Percentiles rank a stretch among this genome's conserved stretches.
Conservation (phyloP, 352 stramenopile genomes). For the Phytophthora pluvialis region DNA sequence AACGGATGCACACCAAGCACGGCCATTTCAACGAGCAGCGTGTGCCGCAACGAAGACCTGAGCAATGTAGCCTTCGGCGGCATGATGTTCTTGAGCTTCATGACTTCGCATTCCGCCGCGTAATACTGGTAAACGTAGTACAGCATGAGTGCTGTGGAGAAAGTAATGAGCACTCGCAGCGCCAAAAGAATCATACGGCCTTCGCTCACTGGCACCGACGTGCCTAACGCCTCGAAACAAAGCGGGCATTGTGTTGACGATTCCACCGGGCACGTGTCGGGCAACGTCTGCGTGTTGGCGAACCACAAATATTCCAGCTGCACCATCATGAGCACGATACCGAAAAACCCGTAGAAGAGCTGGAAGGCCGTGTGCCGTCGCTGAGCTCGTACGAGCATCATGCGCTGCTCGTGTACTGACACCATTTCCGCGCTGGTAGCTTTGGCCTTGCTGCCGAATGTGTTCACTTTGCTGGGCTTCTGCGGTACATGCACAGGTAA, state of each 20-base stretch:
- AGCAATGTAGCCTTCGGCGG: slow-evolving; percentile 69
- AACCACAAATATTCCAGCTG: slow-evolving; percentile 81
- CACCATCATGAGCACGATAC: slow-evolving; percentile 74
- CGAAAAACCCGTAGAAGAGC: slow-evolving; percentile 75
- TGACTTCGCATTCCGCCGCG: slow-evolving; percentile 67
- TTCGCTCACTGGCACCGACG: slow-evolving; percentile 46
- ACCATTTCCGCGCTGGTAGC: slow-evolving; percentile 45
- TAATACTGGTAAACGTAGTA: slow-evolving; percentile 80
- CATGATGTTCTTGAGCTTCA: slow-evolving; percentile 87
- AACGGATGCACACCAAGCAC: slow-evolving; percentile 73
- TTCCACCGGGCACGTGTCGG: slow-evolving; percentile 41
- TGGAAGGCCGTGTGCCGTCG: slow-evolving; percentile 63
- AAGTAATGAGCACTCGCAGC: slow-evolving; percentile 69
- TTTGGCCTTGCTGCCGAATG: slow-evolving; percentile 35
- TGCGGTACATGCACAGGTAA: slow-evolving; percentile 3
- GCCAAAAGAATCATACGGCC: slow-evolving; percentile 73
- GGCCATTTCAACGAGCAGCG: slow-evolving; percentile 55
- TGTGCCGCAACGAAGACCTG: slow-evolving; percentile 56
- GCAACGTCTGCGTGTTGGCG: slow-evolving; percentile 56
- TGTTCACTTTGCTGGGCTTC: slow-evolving; percentile 11
- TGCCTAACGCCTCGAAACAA: slow-evolving; percentile 40
- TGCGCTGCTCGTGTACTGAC: slow-evolving; percentile 58
- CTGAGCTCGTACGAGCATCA: slow-evolving; percentile 52
- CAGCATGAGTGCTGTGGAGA: slow-evolving; percentile 68
- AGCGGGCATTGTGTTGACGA: slow-evolving; percentile 42